Evolutionary conservation across 345 rosid genomes (phyloP).

Genomic region (Geranium rotundifolium): DNA sequence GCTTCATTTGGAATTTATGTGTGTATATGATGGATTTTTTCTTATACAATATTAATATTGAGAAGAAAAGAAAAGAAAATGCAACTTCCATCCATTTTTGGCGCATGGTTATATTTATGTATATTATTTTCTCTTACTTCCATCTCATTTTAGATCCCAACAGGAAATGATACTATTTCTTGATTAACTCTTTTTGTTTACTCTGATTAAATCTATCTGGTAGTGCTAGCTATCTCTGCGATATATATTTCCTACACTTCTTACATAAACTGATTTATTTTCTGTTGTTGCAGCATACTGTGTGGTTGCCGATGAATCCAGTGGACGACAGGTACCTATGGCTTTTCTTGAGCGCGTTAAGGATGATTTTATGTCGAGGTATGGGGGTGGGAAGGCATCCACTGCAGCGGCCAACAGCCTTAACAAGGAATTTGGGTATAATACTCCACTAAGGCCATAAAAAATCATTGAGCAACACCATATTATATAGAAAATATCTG

Average conservation of each 20-base stretch:
- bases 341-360: conserved; percentile 71
- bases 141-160: background rate
- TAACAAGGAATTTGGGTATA: conserved; percentile 62
- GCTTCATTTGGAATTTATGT: background rate
- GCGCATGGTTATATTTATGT: background rate
- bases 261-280: background rate
- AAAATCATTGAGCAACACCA: background rate
- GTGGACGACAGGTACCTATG: conserved; percentile 70
- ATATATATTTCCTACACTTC: background rate
- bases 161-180: background rate
- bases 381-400: conserved; percentile 75
- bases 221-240: background rate
- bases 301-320: conserved; percentile 79
- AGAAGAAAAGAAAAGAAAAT: too few relatives aligned
- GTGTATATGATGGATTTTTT: background rate
- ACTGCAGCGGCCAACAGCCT: conserved; percentile 57
- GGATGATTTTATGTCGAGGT: conserved; percentile 71
- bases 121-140: background rate
- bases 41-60: background rate
- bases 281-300: conserved; percentile 51
- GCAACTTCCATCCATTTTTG: background rate
- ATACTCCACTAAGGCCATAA: background rate
- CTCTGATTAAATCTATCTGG: background rate
- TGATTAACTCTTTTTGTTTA: background rate
- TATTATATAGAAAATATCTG: background rate